Evolutionary conservation across 768 basidiomycete genomes (phyloP).

Genomic region (Boletus subcaerulescens): DNA sequence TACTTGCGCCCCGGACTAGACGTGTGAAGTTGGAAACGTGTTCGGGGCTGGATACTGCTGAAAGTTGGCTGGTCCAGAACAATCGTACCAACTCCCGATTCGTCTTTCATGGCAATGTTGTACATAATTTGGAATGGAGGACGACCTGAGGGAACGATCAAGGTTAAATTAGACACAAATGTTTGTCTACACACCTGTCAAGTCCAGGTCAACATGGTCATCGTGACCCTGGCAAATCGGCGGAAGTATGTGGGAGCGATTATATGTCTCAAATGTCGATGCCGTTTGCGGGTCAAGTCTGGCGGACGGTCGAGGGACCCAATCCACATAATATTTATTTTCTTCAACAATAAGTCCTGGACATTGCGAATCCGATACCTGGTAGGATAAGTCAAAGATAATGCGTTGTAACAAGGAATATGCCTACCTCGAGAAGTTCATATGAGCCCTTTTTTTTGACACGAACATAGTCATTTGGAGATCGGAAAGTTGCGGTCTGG

Average conservation of each 20-base stretch:
- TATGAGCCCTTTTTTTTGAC: slow-evolving; percentile 79
- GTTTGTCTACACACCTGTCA: slow-evolving; percentile 52
- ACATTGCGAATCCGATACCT: slow-evolving; percentile 86
- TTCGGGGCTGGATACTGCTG: slow-evolving; percentile 78
- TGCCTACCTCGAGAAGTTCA: slow-evolving; percentile 62
- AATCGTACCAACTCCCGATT: slow-evolving; percentile 64
- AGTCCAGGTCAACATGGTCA: slow-evolving; percentile 80
- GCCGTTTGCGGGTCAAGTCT: slow-evolving; percentile 57
- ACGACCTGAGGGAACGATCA: slow-evolving; percentile 48
- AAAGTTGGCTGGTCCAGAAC: slow-evolving; percentile 76
- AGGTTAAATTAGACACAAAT: not conserved
- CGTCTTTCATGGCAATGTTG: slow-evolving; percentile 70
- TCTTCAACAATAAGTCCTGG: slow-evolving; percentile 62
- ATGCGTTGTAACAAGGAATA: slow-evolving; percentile 2
- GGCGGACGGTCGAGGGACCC: slow-evolving; percentile 77
- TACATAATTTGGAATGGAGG: slow-evolving; percentile 95
- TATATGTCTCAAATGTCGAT: slow-evolving; percentile 56
- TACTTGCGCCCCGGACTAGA: slow-evolving; percentile 75
- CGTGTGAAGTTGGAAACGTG: slow-evolving; percentile 80
- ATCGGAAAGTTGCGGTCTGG: slow-evolving; percentile 42
- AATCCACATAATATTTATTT: slow-evolving; percentile 67
- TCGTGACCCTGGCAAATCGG: slow-evolving; percentile 81
- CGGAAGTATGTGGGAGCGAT: slow-evolving; percentile 71
- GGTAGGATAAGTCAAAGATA: not conserved
- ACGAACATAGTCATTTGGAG: slow-evolving; percentile 68